Percentiles rank a stretch among this genome's conserved stretches.
Evolutionary conservation across 2,329 filamentous ascomycete species (phyloP).

Genomic region (Trichoderma sp.): DNA sequence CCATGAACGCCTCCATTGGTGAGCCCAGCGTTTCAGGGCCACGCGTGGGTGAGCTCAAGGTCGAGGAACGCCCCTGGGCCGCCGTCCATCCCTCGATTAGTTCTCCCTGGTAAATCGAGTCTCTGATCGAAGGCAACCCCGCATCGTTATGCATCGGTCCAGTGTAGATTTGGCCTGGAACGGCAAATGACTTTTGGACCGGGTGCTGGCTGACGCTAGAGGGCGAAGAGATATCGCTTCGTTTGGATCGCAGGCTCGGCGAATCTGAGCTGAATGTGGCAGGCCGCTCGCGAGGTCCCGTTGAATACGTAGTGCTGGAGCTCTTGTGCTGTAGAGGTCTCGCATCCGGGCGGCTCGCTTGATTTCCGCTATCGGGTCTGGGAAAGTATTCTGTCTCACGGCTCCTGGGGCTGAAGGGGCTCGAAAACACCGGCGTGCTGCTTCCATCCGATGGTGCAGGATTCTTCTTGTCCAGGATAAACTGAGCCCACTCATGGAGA

Average conservation of each 20-base stretch:
- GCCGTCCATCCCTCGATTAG: conserved; percentile 63
- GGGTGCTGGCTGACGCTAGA: conserved; percentile 50
- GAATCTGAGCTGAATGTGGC: conserved; percentile 59
- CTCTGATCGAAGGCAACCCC: conserved; percentile 53
- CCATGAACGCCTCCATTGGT: conserved; percentile 43
- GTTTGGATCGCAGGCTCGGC: conserved; percentile 61
- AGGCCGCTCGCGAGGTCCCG: conserved; percentile 50
- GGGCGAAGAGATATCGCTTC: conserved; percentile 63
- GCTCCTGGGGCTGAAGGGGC: conserved; percentile 50
- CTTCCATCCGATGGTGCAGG: conserved; percentile 53
- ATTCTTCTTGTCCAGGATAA: conserved; percentile 50
- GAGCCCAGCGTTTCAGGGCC: conserved; percentile 58
- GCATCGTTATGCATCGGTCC: conserved; percentile 56
- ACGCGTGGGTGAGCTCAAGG: conserved; percentile 58
- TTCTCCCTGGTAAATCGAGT: conserved; percentile 56
- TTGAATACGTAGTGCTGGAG: conserved; percentile 51
- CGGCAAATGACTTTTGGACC: conserved; percentile 41
- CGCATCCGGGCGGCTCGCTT: conserved; percentile 34
- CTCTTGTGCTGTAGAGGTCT: conserved; percentile 49
- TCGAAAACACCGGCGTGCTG: conserved; percentile 57
- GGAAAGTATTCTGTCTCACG: conserved; percentile 48
- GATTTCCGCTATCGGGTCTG: conserved; percentile 49
- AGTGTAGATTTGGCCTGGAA: conserved; percentile 52
- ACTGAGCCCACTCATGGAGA: conserved; percentile 62
- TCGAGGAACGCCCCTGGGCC: conserved; percentile 60